A percentile compares a stretch with the other conserved stretches of the same genome.
These are phyloP conservation scores for Calcarisporium arbuscula DNA, from an alignment of 2,329 filamentous ascomycete species.

Conservation along the genomic window DNA sequence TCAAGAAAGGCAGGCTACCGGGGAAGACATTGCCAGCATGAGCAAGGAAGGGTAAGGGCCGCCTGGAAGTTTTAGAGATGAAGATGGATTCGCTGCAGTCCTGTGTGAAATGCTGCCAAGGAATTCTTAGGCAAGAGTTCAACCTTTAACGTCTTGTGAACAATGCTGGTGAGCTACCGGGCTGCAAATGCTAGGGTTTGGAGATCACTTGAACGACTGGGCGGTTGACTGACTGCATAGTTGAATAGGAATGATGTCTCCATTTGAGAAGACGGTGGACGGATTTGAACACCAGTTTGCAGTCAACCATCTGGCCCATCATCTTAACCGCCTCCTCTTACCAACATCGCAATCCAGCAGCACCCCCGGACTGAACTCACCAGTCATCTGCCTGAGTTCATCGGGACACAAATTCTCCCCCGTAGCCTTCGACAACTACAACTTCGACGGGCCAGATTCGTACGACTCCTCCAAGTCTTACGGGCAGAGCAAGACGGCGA, in stretches of 20 bases:
- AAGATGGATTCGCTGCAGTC: conserved; percentile 23
- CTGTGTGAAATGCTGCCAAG: conserved; percentile 19
- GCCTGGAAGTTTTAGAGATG: conserved; percentile 27
- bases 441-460: conserved; percentile 23
- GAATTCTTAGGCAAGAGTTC: conserved; percentile 9
- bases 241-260: conserved; percentile 34
- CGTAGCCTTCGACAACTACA: conserved; percentile 36
- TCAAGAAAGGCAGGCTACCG: conserved; percentile 22
- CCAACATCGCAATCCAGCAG: conserved; percentile 29
- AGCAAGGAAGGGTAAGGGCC: too few relatives aligned
- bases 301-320: conserved; percentile 30
- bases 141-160: conserved; percentile 28
- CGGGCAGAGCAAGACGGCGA: conserved; percentile 43
- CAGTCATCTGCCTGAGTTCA: conserved; percentile 32
- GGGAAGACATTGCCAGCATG: conserved; percentile 16
- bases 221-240: too few relatives aligned
- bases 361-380: conserved; percentile 15
- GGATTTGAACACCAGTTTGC: conserved; percentile 29
- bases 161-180: conserved; percentile 34
- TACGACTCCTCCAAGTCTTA: conserved; percentile 31
- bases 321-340: conserved; percentile 33
- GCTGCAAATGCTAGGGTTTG: too few relatives aligned
- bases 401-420: conserved; percentile 34
- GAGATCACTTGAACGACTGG: too few relatives aligned
- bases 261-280: conserved; percentile 27